Conservation (phyloP, 345 rosid genomes). For the Sisymbrium altissimum region DNA sequence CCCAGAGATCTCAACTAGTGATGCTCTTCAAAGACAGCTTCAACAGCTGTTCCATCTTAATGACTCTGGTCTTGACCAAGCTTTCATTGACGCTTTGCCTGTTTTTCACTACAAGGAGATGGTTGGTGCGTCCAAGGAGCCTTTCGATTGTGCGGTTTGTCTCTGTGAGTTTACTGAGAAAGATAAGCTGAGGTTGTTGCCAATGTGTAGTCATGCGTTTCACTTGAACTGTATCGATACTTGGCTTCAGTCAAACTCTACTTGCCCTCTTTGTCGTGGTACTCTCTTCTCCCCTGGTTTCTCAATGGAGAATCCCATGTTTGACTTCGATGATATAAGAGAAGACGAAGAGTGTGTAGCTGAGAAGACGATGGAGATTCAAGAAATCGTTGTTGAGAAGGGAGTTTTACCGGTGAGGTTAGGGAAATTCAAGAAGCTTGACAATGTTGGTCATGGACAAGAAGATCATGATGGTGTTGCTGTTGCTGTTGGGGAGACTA, state of each 20-base stretch:
- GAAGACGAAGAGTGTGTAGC: constrained; percentile 53
- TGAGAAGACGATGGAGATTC: constrained; percentile 53
- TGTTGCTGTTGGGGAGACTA: constrained; percentile 66
- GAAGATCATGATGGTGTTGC: constrained; percentile 1
- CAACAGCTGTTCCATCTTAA: constrained; percentile 88
- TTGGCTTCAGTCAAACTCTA: constrained; percentile 80
- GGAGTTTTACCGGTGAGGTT: constrained; percentile 70
- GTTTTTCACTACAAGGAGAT: constrained; percentile 76
- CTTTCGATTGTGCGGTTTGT: constrained; percentile 90
- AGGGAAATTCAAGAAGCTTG: constrained; percentile 68
- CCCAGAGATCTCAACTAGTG: constrained; percentile 67
- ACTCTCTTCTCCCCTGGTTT: constrained; percentile 66
- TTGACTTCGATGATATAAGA: constrained; percentile 61
- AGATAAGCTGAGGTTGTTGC: constrained; percentile 81
- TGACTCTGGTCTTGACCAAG: constrained; percentile 89
- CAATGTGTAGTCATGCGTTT: constrained; percentile 88
- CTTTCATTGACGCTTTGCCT: constrained; percentile 84
- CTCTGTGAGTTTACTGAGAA: constrained; percentile 76
- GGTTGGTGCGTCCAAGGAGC: constrained; percentile 60
- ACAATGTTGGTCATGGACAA: constrained; percentile 20
- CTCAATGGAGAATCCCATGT: constrained; percentile 65
- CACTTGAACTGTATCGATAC: constrained; percentile 80
- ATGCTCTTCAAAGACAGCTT: constrained; percentile 83
- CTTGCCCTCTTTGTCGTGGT: constrained; percentile 80
- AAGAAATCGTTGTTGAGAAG: constrained; percentile 60